Conservation (phyloP, 2,329 filamentous ascomycete genomes). For the Beauveria caledonica region DNA sequence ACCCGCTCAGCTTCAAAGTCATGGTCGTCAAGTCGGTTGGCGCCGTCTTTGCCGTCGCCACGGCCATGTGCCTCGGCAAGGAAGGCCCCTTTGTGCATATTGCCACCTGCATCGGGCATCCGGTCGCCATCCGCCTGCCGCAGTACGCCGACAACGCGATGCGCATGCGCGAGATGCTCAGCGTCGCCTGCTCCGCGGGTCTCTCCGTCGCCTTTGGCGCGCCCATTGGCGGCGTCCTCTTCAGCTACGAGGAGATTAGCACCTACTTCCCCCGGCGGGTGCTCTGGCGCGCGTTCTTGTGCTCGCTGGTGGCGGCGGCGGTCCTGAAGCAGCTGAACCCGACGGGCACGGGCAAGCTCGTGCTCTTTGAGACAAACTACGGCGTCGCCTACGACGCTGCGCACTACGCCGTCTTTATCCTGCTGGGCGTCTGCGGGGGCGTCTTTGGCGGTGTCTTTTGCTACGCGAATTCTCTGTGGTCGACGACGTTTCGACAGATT, state of each 20-base stretch:
- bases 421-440: slow-evolving; percentile 82
- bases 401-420: slow-evolving; percentile 77
- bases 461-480: slow-evolving; percentile 86
- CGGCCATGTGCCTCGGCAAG: slow-evolving; percentile 93
- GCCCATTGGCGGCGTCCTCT: slow-evolving; percentile 88
- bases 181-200: slow-evolving; percentile 82
- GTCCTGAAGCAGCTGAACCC: slow-evolving; percentile 89
- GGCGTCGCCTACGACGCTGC: slow-evolving; percentile 89
- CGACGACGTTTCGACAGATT: slow-evolving; percentile 57
- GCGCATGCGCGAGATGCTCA: slow-evolving; percentile 85
- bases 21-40: slow-evolving; percentile 84
- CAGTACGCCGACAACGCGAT: slow-evolving; percentile 82
- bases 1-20: slow-evolving; percentile 83
- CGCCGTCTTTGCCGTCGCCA: slow-evolving; percentile 83
- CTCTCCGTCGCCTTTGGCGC: slow-evolving; percentile 93
- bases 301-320: slow-evolving; percentile 98
- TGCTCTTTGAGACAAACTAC: slow-evolving; percentile 92
- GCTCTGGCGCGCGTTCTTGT: slow-evolving; percentile 99
- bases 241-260: slow-evolving; percentile 90
- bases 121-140: slow-evolving; percentile 69
- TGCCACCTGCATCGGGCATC: slow-evolving; percentile 90
- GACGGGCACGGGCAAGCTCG: slow-evolving; percentile 89
- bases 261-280: slow-evolving; percentile 99
- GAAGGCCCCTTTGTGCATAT: slow-evolving; percentile 94
- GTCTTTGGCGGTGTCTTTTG: slow-evolving; percentile 93